Base-by-base conservation (phyloP, 2,329 filamentous ascomycete species). In the Cryoendolithus antarcticus region DNA sequence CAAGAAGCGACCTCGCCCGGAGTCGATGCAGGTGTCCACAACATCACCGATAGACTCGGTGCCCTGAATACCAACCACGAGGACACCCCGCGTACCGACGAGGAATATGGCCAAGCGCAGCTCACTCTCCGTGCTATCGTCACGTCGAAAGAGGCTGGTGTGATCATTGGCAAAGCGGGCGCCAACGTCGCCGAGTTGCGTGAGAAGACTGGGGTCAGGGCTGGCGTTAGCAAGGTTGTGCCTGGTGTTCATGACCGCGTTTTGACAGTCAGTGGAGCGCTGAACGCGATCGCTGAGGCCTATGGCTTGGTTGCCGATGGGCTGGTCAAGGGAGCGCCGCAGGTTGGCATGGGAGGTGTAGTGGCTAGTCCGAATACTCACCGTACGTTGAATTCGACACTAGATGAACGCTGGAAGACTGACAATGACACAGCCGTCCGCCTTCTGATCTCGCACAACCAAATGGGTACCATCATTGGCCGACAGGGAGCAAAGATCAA, bases 401-500 rank as follows among this genome's bases (percentile, higher is more conserved):
- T n/a, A n/a, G n/a, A n/a, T n/a, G n/a, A n/a, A n/a, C n/a, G n/a
- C n/a, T n/a, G n/a, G n/a, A n/a, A n/a, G n/a, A 35, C 39, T 39
- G 45, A 38, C 30, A 24, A 30, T 15, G 37, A 29, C 31, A 12
- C 51, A 98, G 91, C 91, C 45, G 84, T 98, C 62, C 94, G 94
- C 59, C 80, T 98, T 27, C 80, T 98, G 60, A 96, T 98, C 63
- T 98, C 91, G 28, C 89, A 98, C 70, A 96, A 96, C 63, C 91
- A 98, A 67, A 98, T 98, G 91, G 91, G 91, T 46, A 98, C 91
- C 55, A 95, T 98, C 67, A 98, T 98, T 59, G 91, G 91, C 55
- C 80, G 86, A 49, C 84, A 93, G 62, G 91, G 91, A 43, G 73
- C 95, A 51, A 98, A 96, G 72, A 98, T 98, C 72, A 98, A 98